Base-by-base conservation (phyloP, 2,329 filamentous ascomycete species). In the Ascochyta koolunga region DNA sequence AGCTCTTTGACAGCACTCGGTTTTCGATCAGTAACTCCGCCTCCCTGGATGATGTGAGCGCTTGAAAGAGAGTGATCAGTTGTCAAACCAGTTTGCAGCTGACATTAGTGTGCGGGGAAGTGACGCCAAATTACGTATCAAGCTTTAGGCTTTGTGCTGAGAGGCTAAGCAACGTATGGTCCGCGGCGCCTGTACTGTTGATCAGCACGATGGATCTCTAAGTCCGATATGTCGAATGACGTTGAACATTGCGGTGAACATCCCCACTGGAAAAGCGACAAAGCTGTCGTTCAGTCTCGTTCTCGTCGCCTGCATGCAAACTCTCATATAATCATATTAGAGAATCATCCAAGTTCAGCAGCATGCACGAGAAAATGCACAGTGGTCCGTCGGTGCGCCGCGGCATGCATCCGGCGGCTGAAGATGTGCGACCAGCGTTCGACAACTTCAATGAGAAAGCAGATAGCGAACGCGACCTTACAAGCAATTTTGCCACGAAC, bases 61-160 rank as follows among this genome's bases (percentile, higher is more conserved):
- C 16, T 5, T 21, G 18, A 4, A 21, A 19, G 5, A 11, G 5
- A 10, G 4, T 2, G 18, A 37, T 15, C 18, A 19, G 4, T 21
- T 11, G 2, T 37, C 10, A 10, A 21, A 10, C 25, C 25, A 13
- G 27, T 27, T 11, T 15, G 38, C 21, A 38, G 19, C 11, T n/a
- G 5, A 21, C 44, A 44, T 39, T 16, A 33, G 15, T 16, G 24
- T 25, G 50, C 38, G 43, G 50, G 18, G 16, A 16, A 35, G 37
- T 56, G 53, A 56, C 38, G 53, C 39, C 19, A 11, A 10, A 52
- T 56, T 56, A 56, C 53, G 53, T 56, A 56, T 25, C 48, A 21
- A 43, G 33, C 31, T 25, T 49, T 37, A 19, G 22, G 29, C 40
- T 46, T 50, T 19, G 41, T 18, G 7, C 22, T 41, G 25, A 45